Evolutionary conservation across 495 filamentous ascomycete species (phyloP).

Genomic region (Hypoxylon crocopeplum): DNA sequence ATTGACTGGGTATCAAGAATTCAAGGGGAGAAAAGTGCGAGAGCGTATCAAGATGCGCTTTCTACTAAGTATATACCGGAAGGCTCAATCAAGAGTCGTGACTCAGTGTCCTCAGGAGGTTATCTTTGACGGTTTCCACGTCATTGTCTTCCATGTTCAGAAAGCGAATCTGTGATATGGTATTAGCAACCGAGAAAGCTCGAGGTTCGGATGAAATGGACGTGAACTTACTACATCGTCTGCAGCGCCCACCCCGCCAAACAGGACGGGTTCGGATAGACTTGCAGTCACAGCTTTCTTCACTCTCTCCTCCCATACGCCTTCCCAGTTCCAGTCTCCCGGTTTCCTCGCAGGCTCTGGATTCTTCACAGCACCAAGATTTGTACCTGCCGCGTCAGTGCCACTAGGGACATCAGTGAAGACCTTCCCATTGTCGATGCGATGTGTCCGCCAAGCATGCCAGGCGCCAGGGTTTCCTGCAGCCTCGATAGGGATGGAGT

Average conservation of each 20-base stretch:
- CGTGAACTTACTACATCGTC: conserved; percentile 70
- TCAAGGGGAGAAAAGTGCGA: conserved; percentile 1
- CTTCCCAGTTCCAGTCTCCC: conserved; percentile 95
- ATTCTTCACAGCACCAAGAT: conserved; percentile 7
- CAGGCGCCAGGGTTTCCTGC: conserved; percentile 88
- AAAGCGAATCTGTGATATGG: conserved; percentile 67
- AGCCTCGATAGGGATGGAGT: conserved; percentile 78
- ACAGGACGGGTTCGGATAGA: conserved; percentile 77
- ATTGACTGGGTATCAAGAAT: conserved; percentile 31
- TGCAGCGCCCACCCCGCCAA: conserved; percentile 64
- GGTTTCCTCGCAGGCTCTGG: conserved; percentile 58
- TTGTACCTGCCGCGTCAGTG: conserved; percentile 1
- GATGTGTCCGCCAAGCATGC: conserved; percentile 85
- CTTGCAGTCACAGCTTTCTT: conserved; percentile 77
- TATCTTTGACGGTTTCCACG: conserved; percentile 64
- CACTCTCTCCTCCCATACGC: conserved; percentile 88
- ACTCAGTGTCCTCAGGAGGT: conserved; percentile 61
- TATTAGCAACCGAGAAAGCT: conserved; percentile 30
- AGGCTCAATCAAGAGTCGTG: conserved; percentile 24
- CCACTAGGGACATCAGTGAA: conserved; percentile 26
- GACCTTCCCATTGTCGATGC: conserved; percentile 46
- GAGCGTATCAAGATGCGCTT: conserved; percentile 12
- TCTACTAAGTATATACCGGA: too few relatives aligned
- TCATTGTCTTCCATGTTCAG: conserved; percentile 68
- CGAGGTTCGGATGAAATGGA: conserved; percentile 3